Evolutionary conservation across 306 rosid genomes (phyloP).

Genomic region (Canavalia gladiata): DNA sequence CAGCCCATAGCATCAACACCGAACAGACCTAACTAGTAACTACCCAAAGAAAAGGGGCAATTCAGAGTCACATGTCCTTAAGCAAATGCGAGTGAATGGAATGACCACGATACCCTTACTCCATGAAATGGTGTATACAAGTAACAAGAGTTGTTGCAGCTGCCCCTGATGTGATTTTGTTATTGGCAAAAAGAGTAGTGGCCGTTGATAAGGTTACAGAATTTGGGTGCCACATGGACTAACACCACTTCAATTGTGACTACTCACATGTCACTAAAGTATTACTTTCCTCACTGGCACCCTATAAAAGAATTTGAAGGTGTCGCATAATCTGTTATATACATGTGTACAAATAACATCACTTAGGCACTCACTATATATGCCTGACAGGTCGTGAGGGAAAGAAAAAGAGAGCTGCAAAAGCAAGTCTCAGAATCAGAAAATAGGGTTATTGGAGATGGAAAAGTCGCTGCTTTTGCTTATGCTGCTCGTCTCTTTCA

Average conservation of each 20-base stretch:
- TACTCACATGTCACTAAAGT: constrained; percentile 30
- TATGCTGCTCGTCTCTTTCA: background rate
- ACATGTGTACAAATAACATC: too few species aligned
- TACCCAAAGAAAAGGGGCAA: background rate
- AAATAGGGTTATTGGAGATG: background rate
- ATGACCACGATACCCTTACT: background rate
- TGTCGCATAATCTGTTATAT: background rate
- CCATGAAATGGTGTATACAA: background rate
- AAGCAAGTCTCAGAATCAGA: background rate
- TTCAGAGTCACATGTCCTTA: background rate
- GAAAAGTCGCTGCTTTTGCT: constrained; percentile 34
- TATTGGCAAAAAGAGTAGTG: background rate
- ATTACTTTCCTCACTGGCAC: background rate
- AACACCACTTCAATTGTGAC: constrained; percentile 20
- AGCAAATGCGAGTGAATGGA: background rate
- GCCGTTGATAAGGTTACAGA: background rate
- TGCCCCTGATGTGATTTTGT: background rate
- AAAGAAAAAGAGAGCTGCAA: constrained; percentile 2
- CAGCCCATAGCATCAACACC: too few species aligned
- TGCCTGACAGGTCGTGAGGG: constrained; percentile 1
- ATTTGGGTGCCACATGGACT: background rate
- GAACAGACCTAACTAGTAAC: too few species aligned
- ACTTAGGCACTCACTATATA: background rate
- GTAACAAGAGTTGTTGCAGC: background rate
- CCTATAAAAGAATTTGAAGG: background rate